Percentiles rank a stretch among this genome's conserved stretches.
phyloP scores from a whole-genome alignment of 257 asterid species.

The Coffea eugenioides region DNA sequence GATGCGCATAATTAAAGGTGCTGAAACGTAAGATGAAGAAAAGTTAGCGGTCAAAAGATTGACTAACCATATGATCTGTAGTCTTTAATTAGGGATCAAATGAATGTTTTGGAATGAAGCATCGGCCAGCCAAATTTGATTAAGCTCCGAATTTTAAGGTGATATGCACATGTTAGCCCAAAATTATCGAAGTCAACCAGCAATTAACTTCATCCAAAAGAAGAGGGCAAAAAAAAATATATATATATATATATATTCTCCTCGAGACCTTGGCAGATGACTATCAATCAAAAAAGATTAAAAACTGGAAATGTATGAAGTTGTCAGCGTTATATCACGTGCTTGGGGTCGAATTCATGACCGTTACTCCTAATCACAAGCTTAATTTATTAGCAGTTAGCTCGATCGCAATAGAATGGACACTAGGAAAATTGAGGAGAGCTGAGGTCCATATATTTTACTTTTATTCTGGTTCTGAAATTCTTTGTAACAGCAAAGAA shows the following conservation, averaged over 20 bases:
- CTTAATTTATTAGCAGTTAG: neutral
- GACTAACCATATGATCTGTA: neutral
- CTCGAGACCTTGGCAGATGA: neutral
- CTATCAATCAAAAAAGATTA: neutral
- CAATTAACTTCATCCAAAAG: neutral
- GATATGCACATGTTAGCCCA: constrained; percentile 24
- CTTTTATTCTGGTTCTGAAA: neutral
- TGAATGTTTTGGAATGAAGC: neutral
- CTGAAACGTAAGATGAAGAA: neutral
- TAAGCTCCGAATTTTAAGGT: constrained; percentile 23
- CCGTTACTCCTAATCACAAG: constrained; percentile 15
- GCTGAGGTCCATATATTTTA: neutral
- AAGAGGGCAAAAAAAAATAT: no score
- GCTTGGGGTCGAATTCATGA: constrained; percentile 29
- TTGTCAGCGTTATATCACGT: constrained; percentile 44
- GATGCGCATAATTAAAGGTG: neutral
- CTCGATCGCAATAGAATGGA: neutral
- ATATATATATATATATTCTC: neutral
- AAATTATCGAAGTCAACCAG: constrained; percentile 27
- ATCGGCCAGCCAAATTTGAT: neutral
- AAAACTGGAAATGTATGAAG: neutral
- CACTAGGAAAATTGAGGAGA: neutral
- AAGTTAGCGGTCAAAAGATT: neutral
- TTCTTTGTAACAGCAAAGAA: neutral
- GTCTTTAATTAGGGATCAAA: neutral